A percentile compares a stretch with the other conserved stretches of the same genome.
These are phyloP conservation scores for Ophiostoma tasmaniense DNA, from an alignment of 2,329 filamentous ascomycete species.

Conservation along the genomic window DNA sequence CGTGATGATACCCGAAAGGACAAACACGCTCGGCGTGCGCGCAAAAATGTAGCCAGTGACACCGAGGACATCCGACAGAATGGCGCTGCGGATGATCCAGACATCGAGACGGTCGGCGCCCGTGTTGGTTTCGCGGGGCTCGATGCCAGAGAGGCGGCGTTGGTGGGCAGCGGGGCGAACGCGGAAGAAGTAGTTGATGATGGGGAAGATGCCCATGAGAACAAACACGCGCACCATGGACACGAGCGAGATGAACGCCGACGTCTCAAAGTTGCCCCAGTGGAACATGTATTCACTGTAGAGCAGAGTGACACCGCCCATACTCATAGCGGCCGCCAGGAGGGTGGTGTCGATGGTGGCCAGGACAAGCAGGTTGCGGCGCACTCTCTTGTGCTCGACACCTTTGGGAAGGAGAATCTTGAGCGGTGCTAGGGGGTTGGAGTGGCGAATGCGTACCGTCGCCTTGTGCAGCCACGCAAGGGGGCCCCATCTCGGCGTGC, in stretches of 20 bases:
- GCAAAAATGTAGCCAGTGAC: conserved; percentile 66
- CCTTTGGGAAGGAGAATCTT: conserved; percentile 68
- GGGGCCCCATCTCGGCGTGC: conserved; percentile 17
- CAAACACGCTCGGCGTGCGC: conserved; percentile 54
- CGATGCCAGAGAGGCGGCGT: conserved; percentile 31
- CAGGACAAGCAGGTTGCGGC: conserved; percentile 74
- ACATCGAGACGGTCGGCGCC: conserved; percentile 76
- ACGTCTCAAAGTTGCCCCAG: conserved; percentile 76
- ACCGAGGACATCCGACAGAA: conserved; percentile 69
- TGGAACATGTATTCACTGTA: conserved; percentile 74
- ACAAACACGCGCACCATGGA: conserved; percentile 68
- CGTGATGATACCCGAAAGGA: conserved; percentile 62
- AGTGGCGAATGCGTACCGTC: conserved; percentile 33
- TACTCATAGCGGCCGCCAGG: conserved; percentile 73
- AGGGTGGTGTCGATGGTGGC: conserved; percentile 74
- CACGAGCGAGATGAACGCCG: conserved; percentile 70
- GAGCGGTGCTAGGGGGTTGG: conserved; percentile 69
- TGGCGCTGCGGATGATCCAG: conserved; percentile 62
- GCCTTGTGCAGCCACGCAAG: conserved; percentile 21
- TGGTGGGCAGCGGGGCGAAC: conserved; percentile 39
- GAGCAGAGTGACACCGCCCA: conserved; percentile 70
- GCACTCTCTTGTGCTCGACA: conserved; percentile 51
- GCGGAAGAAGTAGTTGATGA: conserved; percentile 68
- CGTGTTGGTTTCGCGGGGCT: conserved; percentile 41
- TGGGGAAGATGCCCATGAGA: conserved; percentile 66